Conservation (phyloP, 176 grass and related monocot genomes). For the Triticum aestivum region DNA sequence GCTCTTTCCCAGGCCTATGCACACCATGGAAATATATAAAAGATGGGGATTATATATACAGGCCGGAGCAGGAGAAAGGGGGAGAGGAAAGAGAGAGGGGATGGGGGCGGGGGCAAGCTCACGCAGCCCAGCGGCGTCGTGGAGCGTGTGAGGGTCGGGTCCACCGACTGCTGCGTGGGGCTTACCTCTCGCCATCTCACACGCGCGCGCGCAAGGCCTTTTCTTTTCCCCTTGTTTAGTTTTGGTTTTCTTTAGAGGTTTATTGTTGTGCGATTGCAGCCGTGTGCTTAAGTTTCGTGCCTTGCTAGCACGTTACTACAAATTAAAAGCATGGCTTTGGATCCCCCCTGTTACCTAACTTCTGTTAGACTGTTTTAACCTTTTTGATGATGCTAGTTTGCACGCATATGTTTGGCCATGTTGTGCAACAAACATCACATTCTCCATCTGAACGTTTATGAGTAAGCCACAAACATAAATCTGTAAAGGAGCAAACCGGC, state of each 20-base stretch:
- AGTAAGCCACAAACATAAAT: neutral
- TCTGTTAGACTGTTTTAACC: conserved; percentile 15
- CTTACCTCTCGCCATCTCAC: conserved; percentile 34
- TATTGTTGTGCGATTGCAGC: neutral
- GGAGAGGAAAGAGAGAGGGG: neutral
- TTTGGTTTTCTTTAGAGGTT: conserved; percentile 35
- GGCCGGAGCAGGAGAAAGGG: conserved; percentile 14
- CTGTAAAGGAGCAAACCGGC: too few relatives aligned
- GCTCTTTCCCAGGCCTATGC: conserved; percentile 32
- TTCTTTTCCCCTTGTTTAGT: conserved; percentile 21
- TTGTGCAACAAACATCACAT: neutral
- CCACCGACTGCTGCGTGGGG: conserved; percentile 44
- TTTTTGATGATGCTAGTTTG: conserved; percentile 13
- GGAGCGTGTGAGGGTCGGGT: conserved; percentile 43
- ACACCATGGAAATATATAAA: conserved; percentile 40
- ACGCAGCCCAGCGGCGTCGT: conserved; percentile 47
- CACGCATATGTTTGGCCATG: neutral
- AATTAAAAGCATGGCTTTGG: neutral
- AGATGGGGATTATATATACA: conserved; percentile 43
- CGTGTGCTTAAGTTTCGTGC: neutral
- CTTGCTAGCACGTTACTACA: neutral
- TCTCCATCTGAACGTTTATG: neutral
- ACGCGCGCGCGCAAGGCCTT: neutral
- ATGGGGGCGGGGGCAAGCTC: conserved; percentile 15
- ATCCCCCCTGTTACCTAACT: conserved; percentile 2